A percentile compares a stretch with the other conserved stretches of the same genome.
Evolutionary conservation across 352 stramenopile genomes (phyloP).

Genomic region (Phytopythium mirpurense): DNA sequence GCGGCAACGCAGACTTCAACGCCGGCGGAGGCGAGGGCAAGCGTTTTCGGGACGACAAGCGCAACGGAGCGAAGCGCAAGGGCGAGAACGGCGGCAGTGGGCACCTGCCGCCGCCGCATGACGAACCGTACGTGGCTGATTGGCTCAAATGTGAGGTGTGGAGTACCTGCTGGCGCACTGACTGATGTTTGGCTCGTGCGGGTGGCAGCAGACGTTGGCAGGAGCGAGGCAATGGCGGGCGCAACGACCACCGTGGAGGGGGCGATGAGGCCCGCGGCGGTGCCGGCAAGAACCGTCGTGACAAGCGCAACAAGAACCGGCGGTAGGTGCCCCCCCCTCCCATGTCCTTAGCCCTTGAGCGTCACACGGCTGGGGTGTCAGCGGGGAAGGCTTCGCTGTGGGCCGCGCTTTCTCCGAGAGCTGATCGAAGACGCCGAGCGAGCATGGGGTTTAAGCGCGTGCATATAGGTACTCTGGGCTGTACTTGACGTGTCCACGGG

Average conservation of each 20-base stretch:
- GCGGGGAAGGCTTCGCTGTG: too few relatives aligned
- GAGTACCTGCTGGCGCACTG: too few relatives aligned
- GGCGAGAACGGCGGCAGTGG: constrained; percentile 18
- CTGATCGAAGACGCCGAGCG: too few relatives aligned
- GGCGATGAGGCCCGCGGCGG: constrained; percentile 21
- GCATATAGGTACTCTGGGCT: too few relatives aligned
- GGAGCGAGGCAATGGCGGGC: constrained; percentile 10
- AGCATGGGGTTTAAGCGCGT: too few relatives aligned
- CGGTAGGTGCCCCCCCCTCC: too few relatives aligned
- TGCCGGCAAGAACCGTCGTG: constrained; percentile 5
- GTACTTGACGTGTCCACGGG: too few relatives aligned
- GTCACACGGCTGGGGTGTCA: too few relatives aligned
- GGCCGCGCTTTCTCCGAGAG: too few relatives aligned
- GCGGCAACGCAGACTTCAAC: constrained; percentile 1
- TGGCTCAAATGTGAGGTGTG: background rate
- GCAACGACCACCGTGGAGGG: constrained; percentile 17
- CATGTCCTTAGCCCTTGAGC: too few relatives aligned
- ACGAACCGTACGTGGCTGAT: constrained; percentile 42
- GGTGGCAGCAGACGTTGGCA: background rate
- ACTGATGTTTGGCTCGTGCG: too few relatives aligned
- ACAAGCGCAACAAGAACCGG: constrained; percentile 7
- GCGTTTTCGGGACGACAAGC: constrained; percentile 38
- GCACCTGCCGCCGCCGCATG: constrained; percentile 37
- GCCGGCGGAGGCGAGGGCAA: constrained; percentile 18
- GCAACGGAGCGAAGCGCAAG: constrained; percentile 41